These are phyloP conservation scores for Debaryomyces sp. DNA, from an alignment of 1,139 yeast genomes.

Conservation along the genomic window DNA sequence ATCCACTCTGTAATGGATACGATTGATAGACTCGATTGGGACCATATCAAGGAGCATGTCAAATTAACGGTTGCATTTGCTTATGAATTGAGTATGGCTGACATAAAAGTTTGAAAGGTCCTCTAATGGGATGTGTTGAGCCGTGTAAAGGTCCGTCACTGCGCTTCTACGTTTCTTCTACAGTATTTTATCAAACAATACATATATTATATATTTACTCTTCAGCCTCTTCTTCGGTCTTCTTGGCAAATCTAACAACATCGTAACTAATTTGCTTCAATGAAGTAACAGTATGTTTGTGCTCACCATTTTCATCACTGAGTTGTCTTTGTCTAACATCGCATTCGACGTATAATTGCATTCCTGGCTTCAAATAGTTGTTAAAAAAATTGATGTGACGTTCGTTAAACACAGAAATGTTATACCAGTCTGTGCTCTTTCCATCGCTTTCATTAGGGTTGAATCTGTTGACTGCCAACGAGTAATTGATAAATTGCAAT, in stretches of 20 bases:
- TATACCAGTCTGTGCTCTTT: slow-evolving; percentile 45
- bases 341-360: slow-evolving; percentile 46
- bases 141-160: neutral
- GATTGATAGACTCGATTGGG: slow-evolving; percentile 73
- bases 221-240: slow-evolving; percentile 19
- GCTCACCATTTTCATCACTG: slow-evolving; percentile 38
- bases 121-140: neutral
- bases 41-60: slow-evolving; percentile 77
- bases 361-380: slow-evolving; percentile 44
- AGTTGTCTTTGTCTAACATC: slow-evolving; percentile 39
- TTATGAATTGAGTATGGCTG: slow-evolving; percentile 58
- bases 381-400: slow-evolving; percentile 41
- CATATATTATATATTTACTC: slow-evolving; percentile 8
- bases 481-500: slow-evolving; percentile 40
- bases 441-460: slow-evolving; percentile 33
- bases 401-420: slow-evolving; percentile 44
- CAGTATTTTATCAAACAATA: slow-evolving; percentile 2
- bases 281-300: slow-evolving; percentile 32
- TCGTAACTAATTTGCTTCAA: slow-evolving; percentile 42
- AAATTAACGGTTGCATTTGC: slow-evolving; percentile 73
- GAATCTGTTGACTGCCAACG: slow-evolving; percentile 47
- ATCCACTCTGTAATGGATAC: slow-evolving; percentile 84
- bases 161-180: slow-evolving; percentile 1
- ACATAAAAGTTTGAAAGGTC: slow-evolving; percentile 5
- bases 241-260: slow-evolving; percentile 43